Base-by-base conservation (phyloP, 805 yeast genomes). In the Metschnikowia baotianmanensis region DNA sequence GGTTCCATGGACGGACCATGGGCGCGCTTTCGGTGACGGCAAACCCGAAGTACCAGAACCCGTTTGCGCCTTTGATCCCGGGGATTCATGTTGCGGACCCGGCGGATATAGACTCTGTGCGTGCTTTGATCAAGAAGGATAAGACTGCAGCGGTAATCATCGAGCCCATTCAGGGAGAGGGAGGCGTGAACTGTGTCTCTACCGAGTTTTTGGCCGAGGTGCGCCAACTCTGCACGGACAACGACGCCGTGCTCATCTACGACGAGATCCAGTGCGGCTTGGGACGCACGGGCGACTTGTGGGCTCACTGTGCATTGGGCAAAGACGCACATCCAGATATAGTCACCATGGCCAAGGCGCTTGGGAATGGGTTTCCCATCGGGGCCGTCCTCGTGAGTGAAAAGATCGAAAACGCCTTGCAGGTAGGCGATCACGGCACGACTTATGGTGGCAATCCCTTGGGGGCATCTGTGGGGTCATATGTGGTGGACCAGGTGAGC, bases 141-240 rank as follows among this genome's bases (percentile, higher is more conserved):
- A 78, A 79, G 49, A 83, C 90, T 1, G 87, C 96, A 53, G 99
- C 90, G 39, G 93, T 93, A 22, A 93, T 93, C 41, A 82, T 93
- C 27, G 99, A 93, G 66, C 99, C 99, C 17, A 83, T 93, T 44
- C 99, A 93, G 70, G 99, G 98, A 52, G 99, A 91, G 68, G 98
- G 99, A 43, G 99, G 99, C 42, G 82, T 91, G 15, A 79, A 81
- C 56, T 79, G 83, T 16, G 76, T 87, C 43, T 71, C 76, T 27
- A 51, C 64, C 0, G 86, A 80, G 31, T 89, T 86, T 58, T 71
- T 91, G 47, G 58, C 71, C 4, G 79, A 78, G 36, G 67, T 91
- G 59, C 82, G 83, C 51, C 62, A 76, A 53, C 64, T 85, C 42
- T 87, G 96, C 60, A 66, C 69, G 42, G 74, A 81, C 41, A 73